Conservation (phyloP, 495 filamentous ascomycete species). For the Lasiosphaeria miniovina region DNA sequence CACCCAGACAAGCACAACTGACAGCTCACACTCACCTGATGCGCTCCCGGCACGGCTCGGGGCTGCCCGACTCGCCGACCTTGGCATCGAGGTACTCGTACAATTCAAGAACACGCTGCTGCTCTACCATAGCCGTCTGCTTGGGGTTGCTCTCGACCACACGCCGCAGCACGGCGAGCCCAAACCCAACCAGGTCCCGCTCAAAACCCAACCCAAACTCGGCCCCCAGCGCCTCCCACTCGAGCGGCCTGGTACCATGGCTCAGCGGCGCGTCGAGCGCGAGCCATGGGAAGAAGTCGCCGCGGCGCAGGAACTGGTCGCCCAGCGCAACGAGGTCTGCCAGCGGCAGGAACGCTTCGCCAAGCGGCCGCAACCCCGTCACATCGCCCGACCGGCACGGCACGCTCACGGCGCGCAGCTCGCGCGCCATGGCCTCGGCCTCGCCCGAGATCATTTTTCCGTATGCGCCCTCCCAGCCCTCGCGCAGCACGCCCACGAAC, state of each 20-base stretch:
- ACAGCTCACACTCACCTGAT: neutral
- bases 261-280: slow-evolving; percentile 1
- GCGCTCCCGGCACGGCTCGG: neutral
- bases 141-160: neutral
- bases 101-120: neutral
- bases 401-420: neutral
- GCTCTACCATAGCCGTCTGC: neutral
- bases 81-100: neutral
- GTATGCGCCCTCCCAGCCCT: slow-evolving; percentile 16
- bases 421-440: neutral
- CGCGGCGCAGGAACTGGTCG: slow-evolving; percentile 6
- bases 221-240: neutral
- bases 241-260: neutral
- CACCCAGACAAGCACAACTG: too few relatives aligned
- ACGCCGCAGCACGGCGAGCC: neutral
- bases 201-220: neutral
- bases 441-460: neutral
- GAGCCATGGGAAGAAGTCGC: slow-evolving; percentile 15
- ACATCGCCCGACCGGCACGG: neutral
- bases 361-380: neutral
- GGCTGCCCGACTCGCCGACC: neutral
- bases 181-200: neutral
- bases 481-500: slow-evolving; percentile 26
- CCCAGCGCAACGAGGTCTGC: slow-evolving; percentile 1
- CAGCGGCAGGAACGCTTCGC: slow-evolving; percentile 12